phyloP scores from a whole-genome alignment of 2,329 filamentous ascomycete genomes.

The Aspergillus quadricinctus region DNA sequence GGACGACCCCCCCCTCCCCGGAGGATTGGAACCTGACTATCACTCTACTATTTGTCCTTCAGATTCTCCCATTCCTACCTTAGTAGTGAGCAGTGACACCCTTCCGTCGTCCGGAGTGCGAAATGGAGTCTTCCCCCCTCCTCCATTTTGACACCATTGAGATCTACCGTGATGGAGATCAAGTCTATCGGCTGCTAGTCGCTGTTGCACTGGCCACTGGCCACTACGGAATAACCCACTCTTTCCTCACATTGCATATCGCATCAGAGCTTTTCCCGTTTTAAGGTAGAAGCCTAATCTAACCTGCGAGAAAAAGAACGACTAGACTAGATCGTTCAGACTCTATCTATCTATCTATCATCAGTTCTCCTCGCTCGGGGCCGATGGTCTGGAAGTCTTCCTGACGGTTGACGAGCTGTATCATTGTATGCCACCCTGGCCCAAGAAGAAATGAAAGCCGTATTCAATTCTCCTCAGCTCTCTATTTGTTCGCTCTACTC shows the following conservation, averaged over 20 bases:
- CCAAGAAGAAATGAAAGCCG: neutral
- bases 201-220: slow-evolving; percentile 31
- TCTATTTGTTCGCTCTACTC: neutral
- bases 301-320: slow-evolving; percentile 8
- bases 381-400: neutral
- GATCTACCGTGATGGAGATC: slow-evolving; percentile 34
- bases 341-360: neutral
- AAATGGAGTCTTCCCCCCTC: slow-evolving; percentile 6
- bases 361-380: neutral
- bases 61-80: slow-evolving; percentile 5
- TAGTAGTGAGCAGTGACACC: neutral
- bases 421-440: neutral
- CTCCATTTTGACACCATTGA: slow-evolving; percentile 1
- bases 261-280: slow-evolving; percentile 10
- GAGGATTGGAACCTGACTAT: slow-evolving; percentile 14
- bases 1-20: slow-evolving; percentile 7
- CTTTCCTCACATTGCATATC: slow-evolving; percentile 10
- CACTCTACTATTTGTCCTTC: slow-evolving; percentile 10
- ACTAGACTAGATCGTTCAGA: neutral
- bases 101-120: slow-evolving; percentile 1
- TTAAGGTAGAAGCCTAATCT: slow-evolving; percentile 21
- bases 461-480: neutral
- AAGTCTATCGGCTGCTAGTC: slow-evolving; percentile 34
- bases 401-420: neutral
- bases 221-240: slow-evolving; percentile 20